Percentiles rank a stretch among this genome's conserved stretches.
Conservation (phyloP, 2,329 filamentous ascomycete genomes). For the Fonsecaea erecta region DNA sequence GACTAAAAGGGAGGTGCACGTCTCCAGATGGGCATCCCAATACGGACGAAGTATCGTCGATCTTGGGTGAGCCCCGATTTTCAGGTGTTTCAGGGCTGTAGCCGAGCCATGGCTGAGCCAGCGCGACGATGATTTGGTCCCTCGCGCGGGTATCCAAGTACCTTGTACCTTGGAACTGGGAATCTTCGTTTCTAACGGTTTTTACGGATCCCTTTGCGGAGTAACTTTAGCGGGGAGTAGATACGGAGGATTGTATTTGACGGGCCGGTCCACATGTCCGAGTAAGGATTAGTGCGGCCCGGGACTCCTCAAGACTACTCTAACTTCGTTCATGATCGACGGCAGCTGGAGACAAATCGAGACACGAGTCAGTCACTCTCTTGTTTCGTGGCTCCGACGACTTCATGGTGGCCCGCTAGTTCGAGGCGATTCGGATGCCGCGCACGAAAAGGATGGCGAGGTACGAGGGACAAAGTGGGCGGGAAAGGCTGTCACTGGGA, state of each 20-base stretch:
- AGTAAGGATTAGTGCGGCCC: constrained; percentile 11
- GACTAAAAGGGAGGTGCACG: constrained; percentile 1
- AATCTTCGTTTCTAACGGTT: constrained; percentile 12
- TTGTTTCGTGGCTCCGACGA: constrained; percentile 12
- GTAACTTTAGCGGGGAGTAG: constrained; percentile 11
- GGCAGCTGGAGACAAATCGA: constrained; percentile 14
- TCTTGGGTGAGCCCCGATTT: constrained; percentile 11
- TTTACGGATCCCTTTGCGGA: constrained; percentile 12
- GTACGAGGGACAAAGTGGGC: constrained; percentile 15
- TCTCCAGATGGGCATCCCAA: constrained; percentile 12
- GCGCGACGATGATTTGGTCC: constrained; percentile 8
- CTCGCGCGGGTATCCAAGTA: constrained; percentile 2
- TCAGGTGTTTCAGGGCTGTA: constrained; percentile 15
- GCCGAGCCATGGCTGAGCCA: constrained; percentile 13
- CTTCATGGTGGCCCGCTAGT: constrained; percentile 12
- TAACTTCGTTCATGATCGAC: constrained; percentile 14
- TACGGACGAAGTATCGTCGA: constrained; percentile 13
- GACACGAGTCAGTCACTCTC: constrained; percentile 13
- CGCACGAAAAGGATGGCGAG: constrained; percentile 12
- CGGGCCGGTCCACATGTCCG: constrained; percentile 14
- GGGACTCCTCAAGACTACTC: constrained; percentile 12
- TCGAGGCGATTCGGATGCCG: constrained; percentile 11
- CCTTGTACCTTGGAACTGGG: constrained; percentile 9
- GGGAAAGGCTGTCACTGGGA: constrained; percentile 9
- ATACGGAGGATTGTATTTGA: constrained; percentile 10